Conservation (phyloP, 2,329 filamentous ascomycete genomes). For the Aureobasidium pullulans region DNA sequence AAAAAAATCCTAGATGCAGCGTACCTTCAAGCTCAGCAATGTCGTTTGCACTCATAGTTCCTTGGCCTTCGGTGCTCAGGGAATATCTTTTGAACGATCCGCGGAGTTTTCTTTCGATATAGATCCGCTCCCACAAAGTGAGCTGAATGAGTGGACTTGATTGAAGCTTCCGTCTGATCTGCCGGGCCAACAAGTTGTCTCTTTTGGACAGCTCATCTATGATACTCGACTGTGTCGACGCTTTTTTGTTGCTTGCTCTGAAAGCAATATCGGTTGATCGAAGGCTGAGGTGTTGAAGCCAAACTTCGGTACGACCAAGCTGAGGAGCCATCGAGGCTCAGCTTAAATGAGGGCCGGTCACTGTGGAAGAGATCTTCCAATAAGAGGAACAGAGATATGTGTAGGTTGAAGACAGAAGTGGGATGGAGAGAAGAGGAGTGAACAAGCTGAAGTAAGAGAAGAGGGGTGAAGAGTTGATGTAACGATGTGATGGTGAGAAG, state of each 20-base stretch:
- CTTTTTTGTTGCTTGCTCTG: neutral
- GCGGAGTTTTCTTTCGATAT: neutral
- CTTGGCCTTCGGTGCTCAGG: neutral
- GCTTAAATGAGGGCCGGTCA: no score
- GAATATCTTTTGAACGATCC: neutral
- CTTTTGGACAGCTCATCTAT: neutral
- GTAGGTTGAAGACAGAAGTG: no score
- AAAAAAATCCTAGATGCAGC: neutral
- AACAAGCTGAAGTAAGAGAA: no score
- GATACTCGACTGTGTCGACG: neutral
- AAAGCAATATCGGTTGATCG: neutral
- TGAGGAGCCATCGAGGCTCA: no score
- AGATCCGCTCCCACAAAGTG: neutral
- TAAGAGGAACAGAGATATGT: no score
- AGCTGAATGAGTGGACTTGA: neutral
- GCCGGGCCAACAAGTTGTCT: neutral
- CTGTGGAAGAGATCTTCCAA: no score
- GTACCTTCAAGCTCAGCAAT: neutral
- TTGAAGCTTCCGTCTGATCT: neutral
- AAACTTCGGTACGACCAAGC: neutral
- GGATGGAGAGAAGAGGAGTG: no score
- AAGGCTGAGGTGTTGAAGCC: neutral
- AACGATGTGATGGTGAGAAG: no score
- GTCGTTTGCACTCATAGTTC: neutral
- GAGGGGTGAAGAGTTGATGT: no score